Evolutionary conservation across 805 yeast genomes (phyloP).

Genomic region (Brettanomyces nanus): DNA sequence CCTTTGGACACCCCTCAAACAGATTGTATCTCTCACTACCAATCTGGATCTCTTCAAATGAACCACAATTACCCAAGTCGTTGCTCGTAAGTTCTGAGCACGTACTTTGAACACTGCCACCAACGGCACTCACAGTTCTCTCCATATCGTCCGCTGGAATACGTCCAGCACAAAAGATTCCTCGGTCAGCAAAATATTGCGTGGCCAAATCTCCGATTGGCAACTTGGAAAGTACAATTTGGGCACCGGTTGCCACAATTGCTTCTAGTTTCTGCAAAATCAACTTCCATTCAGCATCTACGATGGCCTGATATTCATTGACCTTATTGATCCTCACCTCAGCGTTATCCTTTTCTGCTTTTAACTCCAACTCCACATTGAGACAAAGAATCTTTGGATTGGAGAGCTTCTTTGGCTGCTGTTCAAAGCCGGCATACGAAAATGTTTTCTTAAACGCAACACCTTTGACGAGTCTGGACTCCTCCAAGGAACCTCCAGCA

Average conservation of each 20-base stretch:
- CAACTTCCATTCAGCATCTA: constrained; percentile 98
- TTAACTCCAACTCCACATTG: constrained; percentile 90
- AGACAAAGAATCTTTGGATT: constrained; percentile 78
- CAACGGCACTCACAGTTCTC: constrained; percentile 88
- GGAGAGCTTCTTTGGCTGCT: constrained; percentile 81
- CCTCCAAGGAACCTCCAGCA: constrained; percentile 95
- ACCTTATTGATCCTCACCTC: constrained; percentile 95
- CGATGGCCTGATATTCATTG: constrained; percentile 88
- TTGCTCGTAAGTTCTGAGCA: constrained; percentile 54
- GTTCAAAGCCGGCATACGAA: constrained; percentile 97
- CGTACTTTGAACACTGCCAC: constrained; percentile 81
- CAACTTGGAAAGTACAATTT: constrained; percentile 84
- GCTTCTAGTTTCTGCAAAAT: constrained; percentile 80
- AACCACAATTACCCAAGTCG: constrained; percentile 77
- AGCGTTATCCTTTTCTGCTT: constrained; percentile 98
- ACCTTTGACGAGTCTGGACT: constrained; percentile 80
- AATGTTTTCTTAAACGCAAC: constrained; percentile 97
- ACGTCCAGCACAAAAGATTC: constrained; percentile 96
- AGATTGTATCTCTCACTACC: constrained; percentile 94
- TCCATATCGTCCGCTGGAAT: constrained; percentile 85
- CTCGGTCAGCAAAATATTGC: constrained; percentile 93
- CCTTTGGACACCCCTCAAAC: constrained; percentile 85
- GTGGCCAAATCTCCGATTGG: constrained; percentile 99
- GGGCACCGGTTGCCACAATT: constrained; percentile 78
- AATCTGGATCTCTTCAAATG: constrained; percentile 88